phyloP scores from a whole-genome alignment of 208 protist genomes.

The Trichomonas tenax region DNA sequence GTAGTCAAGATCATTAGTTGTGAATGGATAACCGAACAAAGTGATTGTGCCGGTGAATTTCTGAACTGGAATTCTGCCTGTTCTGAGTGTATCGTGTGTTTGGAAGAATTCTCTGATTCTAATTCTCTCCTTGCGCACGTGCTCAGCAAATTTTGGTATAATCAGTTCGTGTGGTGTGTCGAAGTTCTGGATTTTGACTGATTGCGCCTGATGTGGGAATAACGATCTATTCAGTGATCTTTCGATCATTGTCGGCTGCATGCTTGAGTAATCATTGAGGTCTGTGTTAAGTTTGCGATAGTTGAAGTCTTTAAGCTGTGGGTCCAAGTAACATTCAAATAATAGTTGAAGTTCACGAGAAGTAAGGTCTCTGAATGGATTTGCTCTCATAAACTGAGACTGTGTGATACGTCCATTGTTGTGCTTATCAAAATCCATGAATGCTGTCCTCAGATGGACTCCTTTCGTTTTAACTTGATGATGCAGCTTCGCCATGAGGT shows the following conservation, averaged over 20 bases:
- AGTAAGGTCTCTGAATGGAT: background rate
- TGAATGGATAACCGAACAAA: background rate
- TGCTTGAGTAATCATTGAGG: background rate
- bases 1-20: background rate
- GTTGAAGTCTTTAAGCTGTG: background rate
- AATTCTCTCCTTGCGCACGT: background rate
- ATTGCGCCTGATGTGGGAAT: background rate
- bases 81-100: background rate
- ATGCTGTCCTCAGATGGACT: background rate
- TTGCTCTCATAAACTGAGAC: background rate
- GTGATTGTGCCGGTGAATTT: background rate
- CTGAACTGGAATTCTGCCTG: background rate
- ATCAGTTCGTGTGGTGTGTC: background rate
- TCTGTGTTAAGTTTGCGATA: background rate
- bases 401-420: background rate
- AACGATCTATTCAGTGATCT: background rate
- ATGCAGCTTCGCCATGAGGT: background rate
- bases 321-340: background rate
- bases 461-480: constrained; percentile 7
- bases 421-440: background rate
- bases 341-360: background rate
- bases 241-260: background rate
- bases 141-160: background rate
- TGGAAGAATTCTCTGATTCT: background rate
- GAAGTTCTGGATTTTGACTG: background rate